Percentiles rank a stretch among this genome's conserved stretches.
Evolutionary conservation across 768 basidiomycete genomes (phyloP).

Genomic region (Boletus pseudo-olivaceus): DNA sequence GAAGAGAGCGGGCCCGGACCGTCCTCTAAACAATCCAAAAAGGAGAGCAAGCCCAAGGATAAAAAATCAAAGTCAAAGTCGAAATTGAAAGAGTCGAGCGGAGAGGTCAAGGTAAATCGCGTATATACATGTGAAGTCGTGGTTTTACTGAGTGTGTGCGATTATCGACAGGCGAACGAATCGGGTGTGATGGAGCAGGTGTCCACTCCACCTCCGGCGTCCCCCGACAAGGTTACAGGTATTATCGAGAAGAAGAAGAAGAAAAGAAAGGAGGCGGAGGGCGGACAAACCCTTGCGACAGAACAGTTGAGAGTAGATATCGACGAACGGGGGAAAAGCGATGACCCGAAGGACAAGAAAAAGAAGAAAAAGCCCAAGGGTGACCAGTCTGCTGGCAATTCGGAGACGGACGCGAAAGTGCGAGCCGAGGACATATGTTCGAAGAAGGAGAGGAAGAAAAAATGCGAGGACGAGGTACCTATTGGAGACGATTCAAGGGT

Average conservation of each 20-base stretch:
- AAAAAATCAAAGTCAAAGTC: conserved; percentile 15
- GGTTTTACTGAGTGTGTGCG: conserved; percentile 8
- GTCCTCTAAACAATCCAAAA: conserved; percentile 11
- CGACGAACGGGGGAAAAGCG: neutral
- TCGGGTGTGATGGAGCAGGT: neutral
- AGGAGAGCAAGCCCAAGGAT: conserved; percentile 20
- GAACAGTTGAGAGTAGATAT: neutral
- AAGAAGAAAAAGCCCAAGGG: conserved; percentile 21
- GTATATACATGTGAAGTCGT: neutral
- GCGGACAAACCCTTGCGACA: neutral
- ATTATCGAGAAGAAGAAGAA: conserved; percentile 16
- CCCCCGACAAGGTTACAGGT: neutral
- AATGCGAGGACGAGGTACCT: neutral
- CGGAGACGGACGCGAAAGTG: neutral
- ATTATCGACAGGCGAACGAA: conserved; percentile 4
- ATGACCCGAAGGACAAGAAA: conserved; percentile 13
- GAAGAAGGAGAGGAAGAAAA: conserved; percentile 4
- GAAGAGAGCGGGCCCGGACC: neutral
- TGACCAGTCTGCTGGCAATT: neutral
- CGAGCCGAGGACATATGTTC: conserved; percentile 1
- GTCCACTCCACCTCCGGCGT: neutral
- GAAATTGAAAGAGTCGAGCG: conserved; percentile 4
- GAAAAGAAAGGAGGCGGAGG: conserved; percentile 6
- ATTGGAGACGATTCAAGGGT: neutral
- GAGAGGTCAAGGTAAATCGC: conserved; percentile 12